Evolutionary conservation across 495 filamentous ascomycete species (phyloP).

Genomic region (Penicillium salamii): DNA sequence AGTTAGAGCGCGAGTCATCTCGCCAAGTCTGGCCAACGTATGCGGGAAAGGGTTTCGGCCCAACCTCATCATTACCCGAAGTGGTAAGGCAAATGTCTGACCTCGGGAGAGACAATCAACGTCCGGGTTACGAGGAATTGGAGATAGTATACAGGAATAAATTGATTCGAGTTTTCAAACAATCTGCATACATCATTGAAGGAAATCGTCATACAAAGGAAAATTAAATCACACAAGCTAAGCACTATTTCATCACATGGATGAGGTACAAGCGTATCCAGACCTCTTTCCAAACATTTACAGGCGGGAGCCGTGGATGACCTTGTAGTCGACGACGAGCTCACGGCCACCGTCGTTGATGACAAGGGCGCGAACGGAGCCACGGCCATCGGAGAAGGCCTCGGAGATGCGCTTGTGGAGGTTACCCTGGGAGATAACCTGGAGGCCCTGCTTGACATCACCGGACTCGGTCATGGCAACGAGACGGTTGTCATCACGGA

Average conservation of each 20-base stretch:
- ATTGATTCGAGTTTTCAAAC: slow-evolving; percentile 19
- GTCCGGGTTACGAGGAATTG: neutral
- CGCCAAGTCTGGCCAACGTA: no score
- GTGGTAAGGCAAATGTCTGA: no score
- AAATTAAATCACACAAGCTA: slow-evolving; percentile 13
- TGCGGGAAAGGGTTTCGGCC: no score
- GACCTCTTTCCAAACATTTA: slow-evolving; percentile 38
- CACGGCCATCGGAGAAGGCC: slow-evolving; percentile 87
- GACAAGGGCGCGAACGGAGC: slow-evolving; percentile 89
- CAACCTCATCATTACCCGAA: no score
- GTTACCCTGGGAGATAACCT: slow-evolving; percentile 88
- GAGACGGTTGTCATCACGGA: slow-evolving; percentile 80
- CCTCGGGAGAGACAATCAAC: no score
- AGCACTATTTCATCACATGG: slow-evolving; percentile 10
- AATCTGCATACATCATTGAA: slow-evolving; percentile 18
- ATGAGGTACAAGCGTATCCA: slow-evolving; percentile 6
- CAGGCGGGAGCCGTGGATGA: slow-evolving; percentile 77
- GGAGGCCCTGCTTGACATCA: slow-evolving; percentile 95
- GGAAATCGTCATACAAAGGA: slow-evolving; percentile 28
- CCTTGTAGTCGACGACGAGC: slow-evolving; percentile 98
- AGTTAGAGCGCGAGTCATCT: no score
- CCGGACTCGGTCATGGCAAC: slow-evolving; percentile 84
- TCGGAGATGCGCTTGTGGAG: slow-evolving; percentile 79
- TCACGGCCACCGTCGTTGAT: slow-evolving; percentile 92
- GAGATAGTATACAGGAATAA: slow-evolving; percentile 8